phyloP scores from a whole-genome alignment of 345 rosid genomes.

The Lumnitzera racemosa region DNA sequence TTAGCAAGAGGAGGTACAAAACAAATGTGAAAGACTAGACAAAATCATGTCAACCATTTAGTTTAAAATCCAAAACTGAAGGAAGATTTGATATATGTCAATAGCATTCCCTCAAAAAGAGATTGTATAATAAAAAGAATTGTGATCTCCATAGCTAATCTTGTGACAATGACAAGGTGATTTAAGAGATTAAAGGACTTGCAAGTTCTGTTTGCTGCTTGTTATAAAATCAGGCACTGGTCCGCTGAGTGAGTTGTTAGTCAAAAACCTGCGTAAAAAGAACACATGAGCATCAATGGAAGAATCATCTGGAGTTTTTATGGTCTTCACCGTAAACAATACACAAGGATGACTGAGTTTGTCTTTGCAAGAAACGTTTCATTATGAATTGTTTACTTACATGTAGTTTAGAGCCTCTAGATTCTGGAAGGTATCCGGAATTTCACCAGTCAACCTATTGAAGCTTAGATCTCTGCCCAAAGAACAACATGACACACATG shows the following conservation, averaged over 20 bases:
- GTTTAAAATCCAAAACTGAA: no score
- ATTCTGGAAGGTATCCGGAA: slow-evolving; percentile 29
- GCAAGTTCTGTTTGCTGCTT: slow-evolving; percentile 22
- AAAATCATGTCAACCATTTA: background rate
- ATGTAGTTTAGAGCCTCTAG: slow-evolving; percentile 9
- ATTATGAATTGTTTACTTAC: slow-evolving; percentile 28
- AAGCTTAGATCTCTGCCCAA: slow-evolving; percentile 68
- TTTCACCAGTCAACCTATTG: slow-evolving; percentile 52
- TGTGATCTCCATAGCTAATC: no score
- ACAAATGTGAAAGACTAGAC: background rate
- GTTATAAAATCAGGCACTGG: slow-evolving; percentile 44
- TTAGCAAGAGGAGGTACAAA: background rate
- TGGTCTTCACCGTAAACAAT: no score
- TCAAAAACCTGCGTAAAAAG: slow-evolving; percentile 47
- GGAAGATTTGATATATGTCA: no score
- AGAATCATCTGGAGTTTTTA: background rate
- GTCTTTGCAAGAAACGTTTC: no score
- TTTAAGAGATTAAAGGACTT: slow-evolving; percentile 17
- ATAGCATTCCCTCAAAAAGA: no score
- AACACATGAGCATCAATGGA: background rate
- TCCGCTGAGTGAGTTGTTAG: slow-evolving; percentile 69
- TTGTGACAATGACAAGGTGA: background rate
- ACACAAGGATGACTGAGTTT: no score
- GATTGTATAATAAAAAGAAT: no score
- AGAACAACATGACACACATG: background rate